Base-by-base conservation (phyloP, 495 filamentous ascomycete species). In the Aspergillus avenaceus region DNA sequence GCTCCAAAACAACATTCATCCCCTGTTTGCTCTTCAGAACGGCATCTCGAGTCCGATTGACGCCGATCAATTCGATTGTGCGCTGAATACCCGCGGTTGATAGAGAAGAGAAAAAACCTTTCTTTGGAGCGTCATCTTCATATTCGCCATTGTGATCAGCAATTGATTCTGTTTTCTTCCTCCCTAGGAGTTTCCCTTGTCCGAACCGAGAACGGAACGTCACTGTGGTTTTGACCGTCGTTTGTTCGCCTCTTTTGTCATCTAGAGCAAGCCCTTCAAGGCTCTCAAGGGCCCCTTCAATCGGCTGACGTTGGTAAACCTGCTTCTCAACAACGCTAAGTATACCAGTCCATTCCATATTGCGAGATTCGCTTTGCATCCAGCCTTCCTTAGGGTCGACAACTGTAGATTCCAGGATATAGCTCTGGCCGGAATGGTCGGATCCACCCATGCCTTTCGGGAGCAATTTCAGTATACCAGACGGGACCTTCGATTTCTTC, bases 251-350 rank as follows among this genome's bases (percentile, higher is more conserved):
- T 31, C 62, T 62, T 31, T 75, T 66, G 38, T 72, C 61, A 18
- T 68, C 72, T 23, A 69, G 59, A 9, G 70, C 61, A 16, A 67
- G 47, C 37, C 47, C 65, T 49, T 66, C 50, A 23, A 66, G 36
- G 19, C 25, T 46, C 1, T 56, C 44, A 19, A 51, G 19, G 16
- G 52, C 56, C 1, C 61, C 64, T 8, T 62, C 63, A 8, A 57
- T 42, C 12, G 50, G 56, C 21, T 66, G 59, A n/a, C 73, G 82
- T 45, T 79, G 76, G 64, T 92, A 96, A 14, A 76, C 61, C 63
- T 99, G 93, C 53, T 83, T 84, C 71, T 99, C 93, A 8, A 96
- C 83, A 1, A 99, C 93, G 48, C 85, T 91, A 40, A 99, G 69
- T 25, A 97, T 89, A 27, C 91, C 91, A 13, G 90, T 92, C 80